A percentile compares a stretch with the other conserved stretches of the same genome.
Evolutionary conservation across 345 rosid species (phyloP).

Genomic region (Sapria himalayana): DNA sequence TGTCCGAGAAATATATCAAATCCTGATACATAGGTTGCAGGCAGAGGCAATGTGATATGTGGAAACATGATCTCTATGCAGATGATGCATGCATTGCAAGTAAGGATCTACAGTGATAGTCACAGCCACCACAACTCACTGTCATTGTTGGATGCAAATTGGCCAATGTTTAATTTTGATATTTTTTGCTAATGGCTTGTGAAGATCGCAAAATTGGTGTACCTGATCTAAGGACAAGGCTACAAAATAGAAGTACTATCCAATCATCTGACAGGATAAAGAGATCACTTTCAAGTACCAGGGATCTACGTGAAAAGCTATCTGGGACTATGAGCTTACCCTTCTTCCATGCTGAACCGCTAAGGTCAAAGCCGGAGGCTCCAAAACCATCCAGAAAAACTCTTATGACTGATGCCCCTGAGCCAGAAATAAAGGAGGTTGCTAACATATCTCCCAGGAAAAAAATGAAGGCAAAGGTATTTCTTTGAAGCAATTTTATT

Average conservation of each 20-base stretch:
- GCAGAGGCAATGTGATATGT: slow-evolving; percentile 85
- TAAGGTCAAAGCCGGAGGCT: slow-evolving; percentile 30
- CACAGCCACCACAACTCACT: slow-evolving; percentile 13
- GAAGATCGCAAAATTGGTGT: slow-evolving; percentile 48
- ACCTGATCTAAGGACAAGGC: slow-evolving; percentile 83
- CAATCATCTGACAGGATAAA: slow-evolving; percentile 31
- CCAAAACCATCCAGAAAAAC: slow-evolving; percentile 37
- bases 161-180: slow-evolving; percentile 19
- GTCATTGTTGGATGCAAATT: slow-evolving; percentile 19
- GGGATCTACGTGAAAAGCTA: slow-evolving; percentile 79
- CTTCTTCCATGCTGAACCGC: slow-evolving; percentile 27
- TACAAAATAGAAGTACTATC: slow-evolving; percentile 40
- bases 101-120: slow-evolving; percentile 25
- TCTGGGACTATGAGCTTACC: slow-evolving; percentile 58
- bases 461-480: slow-evolving; percentile 45
- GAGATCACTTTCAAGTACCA: slow-evolving; percentile 27
- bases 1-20: too few species aligned
- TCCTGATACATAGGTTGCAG: too few species aligned
- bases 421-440: slow-evolving; percentile 30
- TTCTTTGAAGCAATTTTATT: too few species aligned
- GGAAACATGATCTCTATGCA: slow-evolving; percentile 90
- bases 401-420: slow-evolving; percentile 34
- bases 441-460: slow-evolving; percentile 24
- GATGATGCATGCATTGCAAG: slow-evolving; percentile 39
- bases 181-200: slow-evolving; percentile 25